Conservation (phyloP, 1,284 basidiomycete genomes). For the Neonothopanus nambi region DNA sequence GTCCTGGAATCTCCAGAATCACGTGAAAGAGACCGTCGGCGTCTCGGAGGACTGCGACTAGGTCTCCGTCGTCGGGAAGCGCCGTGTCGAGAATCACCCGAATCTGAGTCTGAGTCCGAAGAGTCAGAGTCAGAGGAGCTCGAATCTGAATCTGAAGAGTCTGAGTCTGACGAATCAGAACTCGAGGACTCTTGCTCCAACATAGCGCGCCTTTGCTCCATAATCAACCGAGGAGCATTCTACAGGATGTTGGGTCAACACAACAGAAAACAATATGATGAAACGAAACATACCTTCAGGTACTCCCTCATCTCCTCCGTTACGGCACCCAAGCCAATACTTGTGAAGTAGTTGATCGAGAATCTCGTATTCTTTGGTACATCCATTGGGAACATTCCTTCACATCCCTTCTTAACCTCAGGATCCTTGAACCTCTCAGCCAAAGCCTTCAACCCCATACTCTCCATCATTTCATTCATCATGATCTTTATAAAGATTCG, state of each 20-base stretch:
- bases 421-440: conserved; percentile 87
- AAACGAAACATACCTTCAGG: conserved; percentile 65
- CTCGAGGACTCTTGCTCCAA: conserved; percentile 74
- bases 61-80: conserved; percentile 15
- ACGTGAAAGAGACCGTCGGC: conserved; percentile 25
- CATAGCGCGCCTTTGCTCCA: conserved; percentile 89
- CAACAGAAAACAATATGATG: neutral
- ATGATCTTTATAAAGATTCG: conserved; percentile 99
- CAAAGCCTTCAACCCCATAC: conserved; percentile 84
- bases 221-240: conserved; percentile 89
- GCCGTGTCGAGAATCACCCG: conserved; percentile 24
- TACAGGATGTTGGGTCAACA: conserved; percentile 29
- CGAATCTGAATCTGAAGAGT: conserved; percentile 34
- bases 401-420: conserved; percentile 75
- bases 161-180: conserved; percentile 43
- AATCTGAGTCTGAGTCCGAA: conserved; percentile 29
- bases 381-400: conserved; percentile 92
- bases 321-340: conserved; percentile 85
- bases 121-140: conserved; percentile 28
- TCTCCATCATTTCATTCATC: conserved; percentile 92
- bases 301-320: conserved; percentile 98
- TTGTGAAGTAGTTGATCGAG: conserved; percentile 98
- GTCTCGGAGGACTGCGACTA: conserved; percentile 16
- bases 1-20: conserved; percentile 11
- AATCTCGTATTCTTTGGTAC: conserved; percentile 97